Percentiles rank a stretch among this genome's conserved stretches.
Conservation (phyloP, 768 basidiomycete species). For the Kwoniella heveanensis region DNA sequence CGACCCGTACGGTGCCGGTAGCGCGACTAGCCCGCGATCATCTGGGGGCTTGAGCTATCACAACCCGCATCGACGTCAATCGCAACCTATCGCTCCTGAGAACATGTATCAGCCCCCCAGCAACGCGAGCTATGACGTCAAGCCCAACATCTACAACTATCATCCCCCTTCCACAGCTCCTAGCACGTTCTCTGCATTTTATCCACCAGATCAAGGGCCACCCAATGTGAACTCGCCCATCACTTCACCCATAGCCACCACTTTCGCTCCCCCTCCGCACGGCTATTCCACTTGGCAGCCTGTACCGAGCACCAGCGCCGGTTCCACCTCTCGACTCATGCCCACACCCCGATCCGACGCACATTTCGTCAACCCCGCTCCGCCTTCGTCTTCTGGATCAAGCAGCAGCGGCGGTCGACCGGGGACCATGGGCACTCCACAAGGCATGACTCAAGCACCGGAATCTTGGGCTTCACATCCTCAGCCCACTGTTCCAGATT, state of each 20-base stretch:
- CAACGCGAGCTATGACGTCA: slow-evolving; percentile 21
- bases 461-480: background rate
- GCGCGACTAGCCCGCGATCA: slow-evolving; percentile 13
- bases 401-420: slow-evolving; percentile 9
- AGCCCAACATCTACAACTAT: slow-evolving; percentile 22
- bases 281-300: slow-evolving; percentile 21
- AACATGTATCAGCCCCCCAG: slow-evolving; percentile 5
- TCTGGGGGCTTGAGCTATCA: slow-evolving; percentile 7
- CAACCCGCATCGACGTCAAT: slow-evolving; percentile 16
- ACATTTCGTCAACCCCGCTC: slow-evolving; percentile 1
- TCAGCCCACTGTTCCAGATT: background rate
- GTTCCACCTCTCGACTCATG: slow-evolving; percentile 15
- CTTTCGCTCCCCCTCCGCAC: slow-evolving; percentile 1
- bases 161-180: slow-evolving; percentile 29
- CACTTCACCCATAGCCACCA: slow-evolving; percentile 7
- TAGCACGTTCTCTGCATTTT: slow-evolving; percentile 20
- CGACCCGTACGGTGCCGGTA: slow-evolving; percentile 29
- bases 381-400: slow-evolving; percentile 25
- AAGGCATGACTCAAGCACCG: background rate
- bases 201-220: slow-evolving; percentile 12
- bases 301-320: slow-evolving; percentile 2
- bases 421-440: background rate
- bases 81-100: slow-evolving; percentile 18
- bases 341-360: slow-evolving; percentile 12
- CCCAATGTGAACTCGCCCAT: background rate